A percentile compares a stretch with the other conserved stretches of the same genome.
Evolutionary conservation across 1,284 basidiomycete species (phyloP).

Genomic region (Trametes pubescens): DNA sequence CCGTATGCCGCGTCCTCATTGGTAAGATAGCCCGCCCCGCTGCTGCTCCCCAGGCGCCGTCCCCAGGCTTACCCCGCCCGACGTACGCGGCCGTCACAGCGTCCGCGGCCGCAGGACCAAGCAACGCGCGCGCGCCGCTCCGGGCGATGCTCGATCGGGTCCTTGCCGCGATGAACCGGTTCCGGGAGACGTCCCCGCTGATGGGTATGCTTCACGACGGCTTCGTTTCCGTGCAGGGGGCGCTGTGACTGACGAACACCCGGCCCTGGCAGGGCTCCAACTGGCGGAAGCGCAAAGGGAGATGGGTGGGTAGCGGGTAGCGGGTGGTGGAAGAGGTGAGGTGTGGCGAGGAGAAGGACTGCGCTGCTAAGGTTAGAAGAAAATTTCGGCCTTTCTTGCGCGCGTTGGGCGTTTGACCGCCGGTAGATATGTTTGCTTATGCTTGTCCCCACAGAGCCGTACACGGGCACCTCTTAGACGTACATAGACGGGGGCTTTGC

Average conservation of each 20-base stretch:
- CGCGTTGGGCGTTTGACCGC: constrained; percentile 7
- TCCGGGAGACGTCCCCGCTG: constrained; percentile 33
- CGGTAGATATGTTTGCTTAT: background rate
- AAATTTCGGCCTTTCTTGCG: background rate
- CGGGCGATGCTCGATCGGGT: constrained; percentile 32
- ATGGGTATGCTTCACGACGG: constrained; percentile 38
- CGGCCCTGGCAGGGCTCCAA: constrained; percentile 25
- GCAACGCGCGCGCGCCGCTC: constrained; percentile 6
- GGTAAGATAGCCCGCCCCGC: constrained; percentile 35
- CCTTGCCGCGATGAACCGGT: constrained; percentile 36
- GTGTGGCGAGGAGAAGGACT: background rate
- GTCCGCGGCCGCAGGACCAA: constrained; percentile 15
- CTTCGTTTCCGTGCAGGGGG: constrained; percentile 30
- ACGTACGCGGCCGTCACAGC: constrained; percentile 15
- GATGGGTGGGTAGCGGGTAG: constrained; percentile 9
- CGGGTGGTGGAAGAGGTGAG: background rate
- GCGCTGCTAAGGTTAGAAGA: constrained; percentile 5
- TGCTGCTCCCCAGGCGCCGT: constrained; percentile 18
- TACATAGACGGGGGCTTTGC: background rate
- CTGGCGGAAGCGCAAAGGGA: constrained; percentile 22
- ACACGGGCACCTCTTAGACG: background rate
- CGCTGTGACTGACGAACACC: constrained; percentile 31
- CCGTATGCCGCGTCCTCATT: constrained; percentile 38
- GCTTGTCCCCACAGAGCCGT: background rate
- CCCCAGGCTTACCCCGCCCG: constrained; percentile 22